phyloP scores from a whole-genome alignment of 192 early-diverging fungal species.

The Podila epigama region DNA sequence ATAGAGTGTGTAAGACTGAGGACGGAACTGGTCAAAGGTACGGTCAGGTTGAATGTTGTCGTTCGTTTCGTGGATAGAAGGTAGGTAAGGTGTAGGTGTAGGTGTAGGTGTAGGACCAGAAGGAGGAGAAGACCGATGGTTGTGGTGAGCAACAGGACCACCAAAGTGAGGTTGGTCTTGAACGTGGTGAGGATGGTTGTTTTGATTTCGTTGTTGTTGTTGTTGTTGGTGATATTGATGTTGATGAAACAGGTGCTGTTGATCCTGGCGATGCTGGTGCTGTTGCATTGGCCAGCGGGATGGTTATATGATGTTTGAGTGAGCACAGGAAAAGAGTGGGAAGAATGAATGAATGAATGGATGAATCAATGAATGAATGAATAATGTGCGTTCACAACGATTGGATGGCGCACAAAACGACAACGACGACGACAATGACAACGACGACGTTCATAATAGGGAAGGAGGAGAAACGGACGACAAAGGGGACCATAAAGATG shows the following conservation, averaged over 20 bases:
- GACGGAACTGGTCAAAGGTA: background rate
- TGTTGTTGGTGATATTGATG: constrained; percentile 5
- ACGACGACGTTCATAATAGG: background rate
- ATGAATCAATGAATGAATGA: background rate
- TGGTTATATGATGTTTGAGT: too few relatives aligned
- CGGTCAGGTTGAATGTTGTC: background rate
- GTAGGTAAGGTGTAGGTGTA: too few relatives aligned
- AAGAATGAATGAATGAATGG: background rate
- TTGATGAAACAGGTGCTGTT: background rate
- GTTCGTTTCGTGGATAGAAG: background rate
- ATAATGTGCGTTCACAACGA: too few relatives aligned
- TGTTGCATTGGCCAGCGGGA: background rate
- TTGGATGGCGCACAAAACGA: too few relatives aligned
- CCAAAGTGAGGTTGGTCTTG: background rate
- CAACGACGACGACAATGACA: background rate
- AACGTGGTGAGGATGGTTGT: background rate
- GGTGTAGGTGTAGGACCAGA: too few relatives aligned
- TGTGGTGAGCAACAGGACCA: background rate
- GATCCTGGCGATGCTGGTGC: constrained; percentile 1
- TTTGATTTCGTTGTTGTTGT: background rate
- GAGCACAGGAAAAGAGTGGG: background rate
- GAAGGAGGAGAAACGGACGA: background rate
- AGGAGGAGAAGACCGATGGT: too few relatives aligned
- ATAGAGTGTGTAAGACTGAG: constrained; percentile 27
- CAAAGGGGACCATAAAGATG: background rate